These are phyloP conservation scores for Magnusiomyces suaveolens DNA, from an alignment of 1,139 yeast genomes.

Conservation along the genomic window DNA sequence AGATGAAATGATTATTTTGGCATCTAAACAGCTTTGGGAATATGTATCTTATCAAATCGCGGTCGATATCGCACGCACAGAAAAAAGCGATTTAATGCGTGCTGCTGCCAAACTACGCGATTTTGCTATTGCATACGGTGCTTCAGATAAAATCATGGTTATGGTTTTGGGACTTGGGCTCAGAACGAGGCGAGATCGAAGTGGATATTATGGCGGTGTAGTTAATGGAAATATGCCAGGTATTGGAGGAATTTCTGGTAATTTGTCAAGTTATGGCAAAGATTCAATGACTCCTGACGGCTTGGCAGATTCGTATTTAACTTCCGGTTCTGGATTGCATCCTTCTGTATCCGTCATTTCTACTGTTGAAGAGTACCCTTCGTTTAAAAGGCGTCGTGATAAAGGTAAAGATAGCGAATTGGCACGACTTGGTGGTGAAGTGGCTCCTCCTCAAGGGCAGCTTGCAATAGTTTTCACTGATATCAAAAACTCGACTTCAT, in stretches of 20 bases:
- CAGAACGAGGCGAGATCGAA: conserved; percentile 22
- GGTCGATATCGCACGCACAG: conserved; percentile 81
- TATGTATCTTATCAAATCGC: conserved; percentile 73
- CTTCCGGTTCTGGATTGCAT: conserved; percentile 11
- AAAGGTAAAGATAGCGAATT: conserved; percentile 69
- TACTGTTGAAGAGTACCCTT: conserved; percentile 38
- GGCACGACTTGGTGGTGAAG: conserved; percentile 82
- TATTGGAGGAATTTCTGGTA: neutral
- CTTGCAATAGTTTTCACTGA: conserved; percentile 95
- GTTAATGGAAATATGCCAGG: conserved; percentile 3
- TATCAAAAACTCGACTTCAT: conserved; percentile 82
- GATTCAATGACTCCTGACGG: no score
- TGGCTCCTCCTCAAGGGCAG: conserved; percentile 90
- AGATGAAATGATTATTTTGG: conserved; percentile 82
- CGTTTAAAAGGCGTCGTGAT: conserved; percentile 43
- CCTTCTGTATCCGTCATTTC: neutral
- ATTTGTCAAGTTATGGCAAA: neutral
- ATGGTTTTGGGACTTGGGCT: conserved; percentile 61
- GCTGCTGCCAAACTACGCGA: conserved; percentile 94
- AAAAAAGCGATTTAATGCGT: conserved; percentile 74
- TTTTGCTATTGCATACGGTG: conserved; percentile 89
- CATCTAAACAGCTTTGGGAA: conserved; percentile 80
- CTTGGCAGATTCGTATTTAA: no score
- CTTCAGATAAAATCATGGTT: conserved; percentile 72
- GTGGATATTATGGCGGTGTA: conserved; percentile 27